Conservation (phyloP, 148 eudicot genomes). For the Rhododendron griersonianum region DNA sequence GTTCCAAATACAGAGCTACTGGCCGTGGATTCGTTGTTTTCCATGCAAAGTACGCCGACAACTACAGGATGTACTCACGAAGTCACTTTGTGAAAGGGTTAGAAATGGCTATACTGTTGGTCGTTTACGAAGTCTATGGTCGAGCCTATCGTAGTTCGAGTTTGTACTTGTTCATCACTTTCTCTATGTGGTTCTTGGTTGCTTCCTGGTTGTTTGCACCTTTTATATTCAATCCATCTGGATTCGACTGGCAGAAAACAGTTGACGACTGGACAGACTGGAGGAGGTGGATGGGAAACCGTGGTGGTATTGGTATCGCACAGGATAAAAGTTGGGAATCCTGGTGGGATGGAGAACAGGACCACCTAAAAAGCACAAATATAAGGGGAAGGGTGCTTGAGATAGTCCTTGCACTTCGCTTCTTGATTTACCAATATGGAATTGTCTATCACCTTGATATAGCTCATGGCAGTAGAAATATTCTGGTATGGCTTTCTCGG, state of each 20-base stretch:
- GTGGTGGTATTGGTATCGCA: constrained; percentile 88
- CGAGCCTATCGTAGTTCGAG: constrained; percentile 63
- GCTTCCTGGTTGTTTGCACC: constrained; percentile 98
- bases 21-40: constrained; percentile 98
- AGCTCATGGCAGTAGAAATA: constrained; percentile 50
- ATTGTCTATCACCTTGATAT: constrained; percentile 93
- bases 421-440: constrained; percentile 88
- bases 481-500: constrained; percentile 44
- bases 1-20: constrained; percentile 94
- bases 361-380: constrained; percentile 76
- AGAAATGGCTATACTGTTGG: constrained; percentile 68
- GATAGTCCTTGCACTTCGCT: constrained; percentile 71
- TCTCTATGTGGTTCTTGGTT: constrained; percentile 97
- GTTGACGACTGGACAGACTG: constrained; percentile 99
- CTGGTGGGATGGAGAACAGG: constrained; percentile 98
- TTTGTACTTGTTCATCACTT: constrained; percentile 75
- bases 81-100: constrained; percentile 96
- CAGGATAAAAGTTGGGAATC: constrained; percentile 96
- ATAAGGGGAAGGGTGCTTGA: constrained; percentile 80
- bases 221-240: constrained; percentile 92
- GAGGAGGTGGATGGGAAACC: constrained; percentile 98
- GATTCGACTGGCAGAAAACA: constrained; percentile 98
- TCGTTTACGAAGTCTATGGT: constrained; percentile 82
- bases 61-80: constrained; percentile 84
- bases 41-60: constrained; percentile 96